phyloP scores from a whole-genome alignment of 768 basidiomycete species.

The Asterophora lycoperdoides region DNA sequence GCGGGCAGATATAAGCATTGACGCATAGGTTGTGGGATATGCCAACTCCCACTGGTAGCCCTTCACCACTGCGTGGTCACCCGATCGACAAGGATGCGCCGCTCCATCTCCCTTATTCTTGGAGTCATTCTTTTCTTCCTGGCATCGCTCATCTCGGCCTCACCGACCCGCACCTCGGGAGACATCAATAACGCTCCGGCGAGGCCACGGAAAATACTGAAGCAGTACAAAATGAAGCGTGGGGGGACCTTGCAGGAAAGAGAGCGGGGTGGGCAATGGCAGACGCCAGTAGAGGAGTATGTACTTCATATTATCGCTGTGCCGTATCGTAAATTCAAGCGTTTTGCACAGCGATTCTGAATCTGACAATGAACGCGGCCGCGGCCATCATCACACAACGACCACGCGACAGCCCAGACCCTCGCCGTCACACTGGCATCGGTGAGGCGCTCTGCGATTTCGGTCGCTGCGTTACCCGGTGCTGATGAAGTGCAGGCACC shows the following conservation, averaged over 20 bases:
- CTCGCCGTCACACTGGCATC: too few relatives aligned
- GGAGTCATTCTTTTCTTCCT: neutral
- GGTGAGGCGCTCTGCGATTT: too few relatives aligned
- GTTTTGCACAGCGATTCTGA: too few relatives aligned
- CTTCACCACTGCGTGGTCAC: too few relatives aligned
- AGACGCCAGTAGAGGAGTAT: neutral
- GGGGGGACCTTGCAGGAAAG: neutral
- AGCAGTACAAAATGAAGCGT: slow-evolving; percentile 18
- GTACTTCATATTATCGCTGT: neutral
- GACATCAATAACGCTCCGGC: neutral
- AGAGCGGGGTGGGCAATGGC: neutral
- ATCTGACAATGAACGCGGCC: too few relatives aligned
- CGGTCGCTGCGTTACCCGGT: too few relatives aligned
- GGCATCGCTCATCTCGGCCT: slow-evolving; percentile 5
- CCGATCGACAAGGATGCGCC: slow-evolving; percentile 5
- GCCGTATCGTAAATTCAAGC: too few relatives aligned
- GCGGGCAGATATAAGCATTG: neutral
- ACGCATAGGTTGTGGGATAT: neutral
- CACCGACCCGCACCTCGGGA: slow-evolving; percentile 5
- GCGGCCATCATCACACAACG: too few relatives aligned
- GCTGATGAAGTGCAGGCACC: too few relatives aligned
- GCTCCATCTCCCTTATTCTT: slow-evolving; percentile 3
- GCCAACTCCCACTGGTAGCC: neutral
- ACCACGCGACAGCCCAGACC: too few relatives aligned
- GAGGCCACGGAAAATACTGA: slow-evolving; percentile 8